Evolutionary conservation across 116 monocot species (phyloP).

Genomic region (Trichopus zeylanicus): DNA sequence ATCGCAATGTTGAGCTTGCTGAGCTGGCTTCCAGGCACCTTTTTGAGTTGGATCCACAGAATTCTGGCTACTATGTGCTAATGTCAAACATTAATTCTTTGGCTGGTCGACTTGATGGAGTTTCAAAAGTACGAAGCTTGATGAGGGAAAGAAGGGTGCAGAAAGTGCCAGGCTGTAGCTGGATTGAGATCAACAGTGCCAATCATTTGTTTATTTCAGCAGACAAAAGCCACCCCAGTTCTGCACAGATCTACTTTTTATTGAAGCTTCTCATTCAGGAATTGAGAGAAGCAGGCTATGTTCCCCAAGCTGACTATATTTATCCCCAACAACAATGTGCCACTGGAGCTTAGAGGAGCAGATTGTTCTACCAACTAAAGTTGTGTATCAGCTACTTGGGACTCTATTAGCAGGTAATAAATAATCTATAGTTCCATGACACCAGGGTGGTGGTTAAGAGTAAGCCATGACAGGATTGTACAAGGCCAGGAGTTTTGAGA

Average conservation of each 20-base stretch:
- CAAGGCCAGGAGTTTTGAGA: no score
- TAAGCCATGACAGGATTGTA: no score
- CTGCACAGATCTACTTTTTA: constrained; percentile 34
- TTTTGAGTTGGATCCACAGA: constrained; percentile 64
- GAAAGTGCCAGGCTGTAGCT: constrained; percentile 76
- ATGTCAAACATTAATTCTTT: constrained; percentile 72
- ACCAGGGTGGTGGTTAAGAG: no score
- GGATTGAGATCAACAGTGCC: constrained; percentile 53
- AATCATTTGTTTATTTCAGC: constrained; percentile 59
- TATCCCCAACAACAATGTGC: constrained; percentile 6
- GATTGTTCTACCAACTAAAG: neutral
- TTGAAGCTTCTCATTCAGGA: constrained; percentile 42
- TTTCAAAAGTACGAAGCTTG: constrained; percentile 50
- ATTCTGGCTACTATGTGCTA: constrained; percentile 89
- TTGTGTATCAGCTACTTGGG: no score
- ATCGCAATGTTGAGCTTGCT: constrained; percentile 56
- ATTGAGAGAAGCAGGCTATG: constrained; percentile 72
- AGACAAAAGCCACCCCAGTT: constrained; percentile 44
- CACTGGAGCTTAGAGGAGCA: neutral
- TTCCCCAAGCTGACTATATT: constrained; percentile 30
- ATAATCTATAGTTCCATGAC: no score
- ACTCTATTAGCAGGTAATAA: no score
- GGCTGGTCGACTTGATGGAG: constrained; percentile 58
- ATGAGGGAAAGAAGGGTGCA: constrained; percentile 72
- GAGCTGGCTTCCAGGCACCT: constrained; percentile 68